A percentile compares a stretch with the other conserved stretches of the same genome.
Evolutionary conservation across 768 basidiomycete genomes (phyloP).

Genomic region (Xanthoconium purpureum): DNA sequence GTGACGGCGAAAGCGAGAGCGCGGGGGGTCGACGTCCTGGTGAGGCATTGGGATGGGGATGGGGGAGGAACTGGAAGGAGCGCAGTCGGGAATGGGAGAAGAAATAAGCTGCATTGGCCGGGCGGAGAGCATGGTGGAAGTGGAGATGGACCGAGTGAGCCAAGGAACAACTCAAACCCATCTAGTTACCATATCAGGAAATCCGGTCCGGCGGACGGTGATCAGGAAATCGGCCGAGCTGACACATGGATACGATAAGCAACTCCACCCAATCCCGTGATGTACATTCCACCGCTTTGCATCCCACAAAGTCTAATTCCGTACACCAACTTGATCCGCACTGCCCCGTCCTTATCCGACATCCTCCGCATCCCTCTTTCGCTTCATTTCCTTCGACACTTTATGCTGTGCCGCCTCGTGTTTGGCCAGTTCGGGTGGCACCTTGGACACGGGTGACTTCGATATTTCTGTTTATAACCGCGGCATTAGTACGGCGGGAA

Average conservation of each 20-base stretch:
- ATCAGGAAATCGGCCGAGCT: constrained; percentile 18
- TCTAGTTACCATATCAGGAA: constrained; percentile 14
- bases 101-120: constrained; percentile 35
- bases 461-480: constrained; percentile 63
- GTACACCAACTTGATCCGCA: no score
- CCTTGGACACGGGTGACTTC: constrained; percentile 91
- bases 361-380: constrained; percentile 85
- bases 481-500: constrained; percentile 15
- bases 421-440: constrained; percentile 81
- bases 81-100: fast-evolving
- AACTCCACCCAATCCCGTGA: no score
- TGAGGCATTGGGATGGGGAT: background rate
- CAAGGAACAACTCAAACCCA: background rate
- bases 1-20: constrained; percentile 28
- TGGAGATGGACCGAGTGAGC: background rate
- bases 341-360: constrained; percentile 37
- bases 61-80: background rate
- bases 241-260: background rate
- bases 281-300: no score
- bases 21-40: constrained; percentile 4
- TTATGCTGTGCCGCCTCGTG: constrained; percentile 91
- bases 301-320: no score
- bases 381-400: constrained; percentile 92
- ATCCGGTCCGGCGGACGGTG: constrained; percentile 15
- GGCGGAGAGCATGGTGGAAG: constrained; percentile 35